Base-by-base conservation (phyloP, 2,329 filamentous ascomycete genomes). In the Colletotrichum trifolii region DNA sequence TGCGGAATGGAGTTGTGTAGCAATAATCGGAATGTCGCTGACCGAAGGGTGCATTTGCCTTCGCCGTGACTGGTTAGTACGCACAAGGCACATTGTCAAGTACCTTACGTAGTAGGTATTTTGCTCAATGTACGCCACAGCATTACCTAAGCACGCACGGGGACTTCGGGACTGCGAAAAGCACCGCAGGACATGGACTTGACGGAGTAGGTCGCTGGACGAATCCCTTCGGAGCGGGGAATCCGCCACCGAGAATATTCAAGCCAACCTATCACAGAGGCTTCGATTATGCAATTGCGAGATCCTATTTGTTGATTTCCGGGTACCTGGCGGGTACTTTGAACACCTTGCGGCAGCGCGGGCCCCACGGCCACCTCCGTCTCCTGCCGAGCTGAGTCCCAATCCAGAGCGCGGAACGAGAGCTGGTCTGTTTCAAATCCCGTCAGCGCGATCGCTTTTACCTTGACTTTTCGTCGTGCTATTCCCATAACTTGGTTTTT, bases 381-480 rank as follows among this genome's bases (percentile, higher is more conserved):
- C 62, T 65, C 58, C 62, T 65, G 58, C 62, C 62, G 62, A 62
- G 46, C 46, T 5, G 8, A 43, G 13, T 43, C 61, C 56, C 49
- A 55, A 55, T 25, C 25, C 25, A 25, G 25, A 25, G 25, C 25
- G 50, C 50, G 57, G 52, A 62, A 60, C 36, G 62, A 62, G 38
- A 65, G 52, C 52, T 65, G 62, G 52, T 65, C 46, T 47, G 62
- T 65, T 65, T 65, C 62, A 65, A 65, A 65, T 11, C 40, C 57
- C 39, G 50, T 65, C 57, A 39, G 56, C 11, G 38, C 48, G 49
- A 40, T 39, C 49, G 15, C 48, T 40, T 53, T 60, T 55, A 9
- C 54, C 54, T 34, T 8, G 40, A 38, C 33, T 61, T 60, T 46
- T 25, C 45, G 46, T 46, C 47, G 46, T 55, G 58, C 58, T 42